A percentile compares a stretch with the other conserved stretches of the same genome.
These are phyloP conservation scores for Colletotrichum destructivum DNA, from an alignment of 2,329 filamentous ascomycete species.

Conservation along the genomic window DNA sequence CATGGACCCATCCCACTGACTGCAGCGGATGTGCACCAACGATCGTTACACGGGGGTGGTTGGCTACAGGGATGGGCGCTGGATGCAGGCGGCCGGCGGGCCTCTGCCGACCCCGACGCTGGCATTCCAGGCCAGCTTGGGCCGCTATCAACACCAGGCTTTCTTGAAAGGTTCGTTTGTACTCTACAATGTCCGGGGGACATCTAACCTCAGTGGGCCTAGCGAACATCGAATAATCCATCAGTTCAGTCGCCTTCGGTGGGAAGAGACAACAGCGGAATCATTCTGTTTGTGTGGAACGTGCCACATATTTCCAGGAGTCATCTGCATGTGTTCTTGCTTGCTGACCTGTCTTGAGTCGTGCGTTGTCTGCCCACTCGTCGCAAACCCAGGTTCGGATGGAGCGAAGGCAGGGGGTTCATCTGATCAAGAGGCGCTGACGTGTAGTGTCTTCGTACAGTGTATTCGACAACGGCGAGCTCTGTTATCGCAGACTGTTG, in stretches of 20 bases:
- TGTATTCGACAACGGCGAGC: not conserved
- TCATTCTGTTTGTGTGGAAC: slow-evolving; percentile 4
- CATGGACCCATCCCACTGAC: slow-evolving; percentile 32
- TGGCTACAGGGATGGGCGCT: slow-evolving; percentile 27
- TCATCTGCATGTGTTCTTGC: not conserved
- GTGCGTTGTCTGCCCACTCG: not conserved
- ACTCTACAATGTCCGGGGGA: slow-evolving; percentile 4
- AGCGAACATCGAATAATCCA: not conserved
- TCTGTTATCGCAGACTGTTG: not conserved
- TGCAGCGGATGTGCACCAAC: slow-evolving; percentile 35
- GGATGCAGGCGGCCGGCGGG: slow-evolving; percentile 32
- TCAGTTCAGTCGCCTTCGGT: not conserved
- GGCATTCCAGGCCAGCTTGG: slow-evolving; percentile 24
- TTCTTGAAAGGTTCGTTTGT: slow-evolving; percentile 21
- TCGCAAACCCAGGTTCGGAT: slow-evolving; percentile 1
- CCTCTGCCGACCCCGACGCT: slow-evolving; percentile 15
- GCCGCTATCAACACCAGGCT: slow-evolving; percentile 22
- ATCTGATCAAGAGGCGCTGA: slow-evolving; percentile 13
- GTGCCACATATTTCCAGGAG: slow-evolving; percentile 4
- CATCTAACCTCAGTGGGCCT: slow-evolving; percentile 4
- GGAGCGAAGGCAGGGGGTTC: slow-evolving; percentile 7
- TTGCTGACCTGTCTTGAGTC: slow-evolving; percentile 5
- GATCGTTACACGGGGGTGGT: slow-evolving; percentile 37
- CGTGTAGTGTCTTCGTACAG: not conserved
- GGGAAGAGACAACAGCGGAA: not conserved